Conservation (phyloP, 2,329 filamentous ascomycete species). For the Arthrobotrys musiformis region DNA sequence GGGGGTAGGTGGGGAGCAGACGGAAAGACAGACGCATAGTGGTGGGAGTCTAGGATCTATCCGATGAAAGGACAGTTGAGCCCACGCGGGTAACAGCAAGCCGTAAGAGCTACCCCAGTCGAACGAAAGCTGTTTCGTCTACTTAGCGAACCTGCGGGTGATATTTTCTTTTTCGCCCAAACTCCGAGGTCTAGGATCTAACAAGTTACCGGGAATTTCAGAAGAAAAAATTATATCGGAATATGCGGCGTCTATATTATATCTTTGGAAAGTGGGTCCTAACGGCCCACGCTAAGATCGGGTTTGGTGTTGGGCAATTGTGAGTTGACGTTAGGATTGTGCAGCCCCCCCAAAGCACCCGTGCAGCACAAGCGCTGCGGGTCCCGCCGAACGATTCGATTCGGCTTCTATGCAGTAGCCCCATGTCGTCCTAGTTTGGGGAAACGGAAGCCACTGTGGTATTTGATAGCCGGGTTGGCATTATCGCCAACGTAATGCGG, state of each 20-base stretch:
- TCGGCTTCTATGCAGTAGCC: conserved; percentile 27
- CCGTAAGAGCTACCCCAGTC: conserved; percentile 33
- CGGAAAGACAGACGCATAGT: conserved; percentile 30
- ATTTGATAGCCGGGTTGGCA: conserved; percentile 44
- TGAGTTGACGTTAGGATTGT: conserved; percentile 36
- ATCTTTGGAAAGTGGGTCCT: neutral
- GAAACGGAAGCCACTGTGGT: conserved; percentile 34
- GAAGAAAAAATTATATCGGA: conserved; percentile 5
- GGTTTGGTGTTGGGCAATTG: neutral
- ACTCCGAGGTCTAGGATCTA: conserved; percentile 13
- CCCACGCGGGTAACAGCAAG: conserved; percentile 39
- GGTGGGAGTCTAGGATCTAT: conserved; percentile 12
- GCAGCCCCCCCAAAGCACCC: conserved; percentile 24
- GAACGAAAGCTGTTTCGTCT: conserved; percentile 23
- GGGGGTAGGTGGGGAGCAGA: conserved; percentile 2
- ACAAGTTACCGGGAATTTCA: conserved; percentile 33
- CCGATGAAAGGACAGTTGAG: conserved; percentile 45
- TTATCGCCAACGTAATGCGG: conserved; percentile 40
- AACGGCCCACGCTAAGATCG: conserved; percentile 21
- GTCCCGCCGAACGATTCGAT: conserved; percentile 27
- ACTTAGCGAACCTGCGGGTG: conserved; percentile 33
- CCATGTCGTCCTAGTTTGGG: conserved; percentile 33
- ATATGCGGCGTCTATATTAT: neutral
- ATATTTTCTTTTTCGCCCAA: conserved; percentile 10
- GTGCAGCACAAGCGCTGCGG: conserved; percentile 20